A percentile compares a stretch with the other conserved stretches of the same genome.
phyloP scores from a whole-genome alignment of 345 rosid genomes.

The Garcia nutans region DNA sequence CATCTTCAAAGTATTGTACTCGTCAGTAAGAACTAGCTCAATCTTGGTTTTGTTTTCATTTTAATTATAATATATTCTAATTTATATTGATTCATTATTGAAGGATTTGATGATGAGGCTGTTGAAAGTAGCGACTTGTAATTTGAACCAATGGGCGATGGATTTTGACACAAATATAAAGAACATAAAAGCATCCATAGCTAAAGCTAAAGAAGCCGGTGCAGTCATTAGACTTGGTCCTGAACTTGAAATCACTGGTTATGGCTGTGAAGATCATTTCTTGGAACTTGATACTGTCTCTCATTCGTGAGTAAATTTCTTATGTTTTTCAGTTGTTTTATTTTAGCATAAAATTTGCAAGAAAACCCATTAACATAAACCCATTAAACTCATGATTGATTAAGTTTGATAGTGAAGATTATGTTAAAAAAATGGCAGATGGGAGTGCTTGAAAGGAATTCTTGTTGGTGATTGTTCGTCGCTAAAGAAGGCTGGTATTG shows the following conservation, averaged over 20 bases:
- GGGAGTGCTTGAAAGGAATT: no score
- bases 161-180: conserved; percentile 76
- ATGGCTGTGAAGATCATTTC: conserved; percentile 98
- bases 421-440: no score
- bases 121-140: conserved; percentile 79
- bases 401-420: no score
- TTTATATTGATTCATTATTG: neutral
- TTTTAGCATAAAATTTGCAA: neutral
- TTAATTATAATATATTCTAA: no score
- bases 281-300: conserved; percentile 82
- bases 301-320: conserved; percentile 53
- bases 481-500: conserved; percentile 73
- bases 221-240: conserved; percentile 92
- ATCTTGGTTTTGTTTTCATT: neutral
- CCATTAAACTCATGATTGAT: neutral
- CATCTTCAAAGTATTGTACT: neutral
- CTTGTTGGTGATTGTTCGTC: no score
- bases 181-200: conserved; percentile 76
- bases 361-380: no score
- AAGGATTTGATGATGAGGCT: conserved; percentile 59
- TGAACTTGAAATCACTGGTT: conserved; percentile 94
- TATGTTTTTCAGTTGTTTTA: neutral
- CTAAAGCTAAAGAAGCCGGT: conserved; percentile 61
- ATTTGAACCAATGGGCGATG: conserved; percentile 96
- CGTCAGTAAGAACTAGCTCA: neutral